phyloP scores from a whole-genome alignment of 495 filamentous ascomycete genomes.

The Annulohypoxylon nitens region DNA sequence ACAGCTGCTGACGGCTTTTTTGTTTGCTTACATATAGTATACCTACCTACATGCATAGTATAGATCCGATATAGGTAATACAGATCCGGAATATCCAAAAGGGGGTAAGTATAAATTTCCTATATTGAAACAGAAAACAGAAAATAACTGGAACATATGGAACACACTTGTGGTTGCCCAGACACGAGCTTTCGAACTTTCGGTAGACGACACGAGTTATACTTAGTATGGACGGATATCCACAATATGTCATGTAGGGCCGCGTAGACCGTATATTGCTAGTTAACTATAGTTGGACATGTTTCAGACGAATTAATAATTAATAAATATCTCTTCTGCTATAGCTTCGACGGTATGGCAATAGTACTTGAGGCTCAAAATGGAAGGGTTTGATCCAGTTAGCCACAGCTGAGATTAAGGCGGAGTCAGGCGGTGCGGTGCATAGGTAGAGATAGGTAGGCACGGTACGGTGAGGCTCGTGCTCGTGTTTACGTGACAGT shows the following conservation, averaged over 20 bases:
- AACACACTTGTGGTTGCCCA: not conserved
- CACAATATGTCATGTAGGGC: conserved; percentile 36
- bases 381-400: conserved; percentile 6
- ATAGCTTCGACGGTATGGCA: conserved; percentile 15
- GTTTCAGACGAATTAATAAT: not conserved
- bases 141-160: not conserved
- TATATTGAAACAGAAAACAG: not conserved
- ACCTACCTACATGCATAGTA: not conserved
- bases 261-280: conserved; percentile 35
- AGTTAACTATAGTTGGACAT: conserved; percentile 10
- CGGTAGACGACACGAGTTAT: conserved; percentile 32
- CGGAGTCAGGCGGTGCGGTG: conserved; percentile 22
- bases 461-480: conserved; percentile 29
- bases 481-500: conserved; percentile 39
- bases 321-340: not conserved
- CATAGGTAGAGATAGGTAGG: no score
- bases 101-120: conserved; percentile 37
- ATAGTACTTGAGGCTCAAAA: conserved; percentile 22
- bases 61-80: conserved; percentile 1
- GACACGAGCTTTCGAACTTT: conserved; percentile 1
- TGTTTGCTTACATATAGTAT: not conserved
- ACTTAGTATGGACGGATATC: conserved; percentile 27
- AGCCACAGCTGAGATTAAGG: conserved; percentile 18
- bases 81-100: conserved; percentile 17
- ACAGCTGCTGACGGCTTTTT: conserved; percentile 30